A percentile compares a stretch with the other conserved stretches of the same genome.
phyloP scores from a whole-genome alignment of 495 filamentous ascomycete species.

The Penicillium macrosclerotiorum region DNA sequence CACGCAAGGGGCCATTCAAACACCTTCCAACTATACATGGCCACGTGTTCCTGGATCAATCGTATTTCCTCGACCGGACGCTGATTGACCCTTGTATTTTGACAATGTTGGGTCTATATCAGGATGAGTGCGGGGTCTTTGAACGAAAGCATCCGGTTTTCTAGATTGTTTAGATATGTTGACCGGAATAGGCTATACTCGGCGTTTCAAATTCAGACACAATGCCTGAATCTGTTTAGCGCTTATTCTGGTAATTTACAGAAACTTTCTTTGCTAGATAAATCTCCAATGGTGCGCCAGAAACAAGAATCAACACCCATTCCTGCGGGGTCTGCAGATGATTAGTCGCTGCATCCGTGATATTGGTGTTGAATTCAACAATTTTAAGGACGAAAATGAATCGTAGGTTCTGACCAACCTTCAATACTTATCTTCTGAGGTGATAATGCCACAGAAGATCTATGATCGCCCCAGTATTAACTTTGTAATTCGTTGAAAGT shows the following conservation, averaged over 20 bases:
- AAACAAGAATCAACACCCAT: background rate
- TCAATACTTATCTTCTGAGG: background rate
- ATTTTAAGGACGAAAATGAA: background rate
- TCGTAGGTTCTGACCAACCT: background rate
- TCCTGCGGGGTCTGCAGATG: background rate
- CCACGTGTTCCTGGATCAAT: background rate
- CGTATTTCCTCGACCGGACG: background rate
- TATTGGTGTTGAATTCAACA: background rate
- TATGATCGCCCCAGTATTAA: background rate
- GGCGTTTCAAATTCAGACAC: background rate
- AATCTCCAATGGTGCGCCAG: background rate
- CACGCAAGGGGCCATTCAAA: background rate
- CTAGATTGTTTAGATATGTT: background rate
- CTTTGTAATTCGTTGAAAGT: background rate
- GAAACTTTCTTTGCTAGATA: background rate
- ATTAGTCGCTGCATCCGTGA: background rate
- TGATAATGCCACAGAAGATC: background rate
- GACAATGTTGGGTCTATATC: background rate
- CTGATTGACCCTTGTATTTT: background rate
- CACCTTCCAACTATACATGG: constrained; percentile 1
- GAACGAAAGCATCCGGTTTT: background rate
- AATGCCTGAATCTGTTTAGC: background rate
- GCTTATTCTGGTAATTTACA: background rate
- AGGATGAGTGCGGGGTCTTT: background rate
- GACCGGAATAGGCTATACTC: background rate